Conservation (phyloP, 192 early-diverging fungal genomes). For the Dissophora ornata region DNA sequence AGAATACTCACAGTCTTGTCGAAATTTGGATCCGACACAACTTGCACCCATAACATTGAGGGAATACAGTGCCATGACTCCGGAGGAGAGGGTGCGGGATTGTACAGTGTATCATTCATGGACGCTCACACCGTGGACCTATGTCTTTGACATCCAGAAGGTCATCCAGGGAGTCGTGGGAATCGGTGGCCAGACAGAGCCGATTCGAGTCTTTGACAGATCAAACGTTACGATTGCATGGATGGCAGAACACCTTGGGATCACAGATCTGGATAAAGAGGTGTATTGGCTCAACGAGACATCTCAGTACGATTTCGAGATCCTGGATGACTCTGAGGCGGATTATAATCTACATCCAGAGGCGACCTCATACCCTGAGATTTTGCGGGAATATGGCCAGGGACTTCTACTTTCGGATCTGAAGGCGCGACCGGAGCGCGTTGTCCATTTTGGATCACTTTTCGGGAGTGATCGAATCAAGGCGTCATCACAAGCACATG, state of each 20-base stretch:
- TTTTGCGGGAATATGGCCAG: constrained; percentile 2
- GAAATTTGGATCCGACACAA: too few relatives aligned
- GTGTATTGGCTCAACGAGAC: constrained; percentile 18
- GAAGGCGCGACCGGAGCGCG: too few relatives aligned
- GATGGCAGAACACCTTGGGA: constrained; percentile 3
- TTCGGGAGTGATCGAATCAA: too few relatives aligned
- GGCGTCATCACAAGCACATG: too few relatives aligned
- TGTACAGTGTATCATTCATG: constrained; percentile 6
- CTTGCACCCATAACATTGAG: too few relatives aligned
- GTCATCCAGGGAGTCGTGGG: neutral
- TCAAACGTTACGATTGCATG: constrained; percentile 12
- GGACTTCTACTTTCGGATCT: too few relatives aligned
- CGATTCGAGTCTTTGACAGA: constrained; percentile 22
- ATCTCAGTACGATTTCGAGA: constrained; percentile 1
- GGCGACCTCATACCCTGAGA: neutral
- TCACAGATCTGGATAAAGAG: constrained; percentile 2
- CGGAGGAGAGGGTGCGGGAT: neutral
- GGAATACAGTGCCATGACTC: too few relatives aligned
- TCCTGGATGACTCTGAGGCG: constrained; percentile 17
- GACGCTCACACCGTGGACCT: constrained; percentile 16
- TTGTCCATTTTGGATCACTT: too few relatives aligned
- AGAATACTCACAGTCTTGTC: too few relatives aligned
- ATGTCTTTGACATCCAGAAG: constrained; percentile 1
- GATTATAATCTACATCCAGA: neutral
- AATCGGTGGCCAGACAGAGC: neutral